These are phyloP conservation scores for Trametes hirsuta DNA, from an alignment of 1,284 basidiomycete species.

Conservation along the genomic window DNA sequence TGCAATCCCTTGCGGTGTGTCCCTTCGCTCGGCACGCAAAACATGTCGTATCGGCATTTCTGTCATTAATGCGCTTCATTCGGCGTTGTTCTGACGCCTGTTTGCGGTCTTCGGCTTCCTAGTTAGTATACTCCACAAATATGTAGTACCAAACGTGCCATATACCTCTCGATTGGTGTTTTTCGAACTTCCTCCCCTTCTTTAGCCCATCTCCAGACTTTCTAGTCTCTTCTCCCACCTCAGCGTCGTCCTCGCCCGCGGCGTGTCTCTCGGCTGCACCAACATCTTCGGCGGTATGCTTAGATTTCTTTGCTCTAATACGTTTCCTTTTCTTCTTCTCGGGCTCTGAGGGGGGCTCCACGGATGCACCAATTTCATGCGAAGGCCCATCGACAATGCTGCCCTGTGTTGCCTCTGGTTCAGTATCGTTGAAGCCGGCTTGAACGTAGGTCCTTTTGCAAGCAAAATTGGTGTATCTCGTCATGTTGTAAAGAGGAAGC, in stretches of 20 bases:
- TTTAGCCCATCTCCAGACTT: constrained; percentile 23
- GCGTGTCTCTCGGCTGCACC: not conserved
- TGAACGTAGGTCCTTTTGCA: constrained; percentile 73
- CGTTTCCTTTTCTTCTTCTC: constrained; percentile 51
- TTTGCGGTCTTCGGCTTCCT: constrained; percentile 24
- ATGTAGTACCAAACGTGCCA: not conserved
- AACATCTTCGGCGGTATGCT: not conserved
- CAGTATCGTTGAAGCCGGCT: constrained; percentile 50
- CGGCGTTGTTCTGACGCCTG: constrained; percentile 63
- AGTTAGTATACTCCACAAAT: not conserved
- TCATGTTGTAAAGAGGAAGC: constrained; percentile 49
- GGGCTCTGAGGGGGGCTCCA: constrained; percentile 21
- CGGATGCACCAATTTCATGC: not conserved
- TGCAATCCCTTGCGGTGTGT: constrained; percentile 86
- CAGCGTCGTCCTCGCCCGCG: constrained; percentile 9
- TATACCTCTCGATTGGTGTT: constrained; percentile 24
- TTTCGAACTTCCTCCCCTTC: constrained; percentile 37
- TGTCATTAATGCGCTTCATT: constrained; percentile 66
- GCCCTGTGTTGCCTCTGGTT: constrained; percentile 1
- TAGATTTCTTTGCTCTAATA: constrained; percentile 38
- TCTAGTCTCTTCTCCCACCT: constrained; percentile 24
- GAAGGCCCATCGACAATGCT: not conserved
- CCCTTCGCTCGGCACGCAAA: constrained; percentile 89
- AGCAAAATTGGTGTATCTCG: constrained; percentile 71
- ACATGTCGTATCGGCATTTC: constrained; percentile 68